These are phyloP conservation scores for Lyophyllum atratum DNA, from an alignment of 768 basidiomycete genomes.

Conservation along the genomic window DNA sequence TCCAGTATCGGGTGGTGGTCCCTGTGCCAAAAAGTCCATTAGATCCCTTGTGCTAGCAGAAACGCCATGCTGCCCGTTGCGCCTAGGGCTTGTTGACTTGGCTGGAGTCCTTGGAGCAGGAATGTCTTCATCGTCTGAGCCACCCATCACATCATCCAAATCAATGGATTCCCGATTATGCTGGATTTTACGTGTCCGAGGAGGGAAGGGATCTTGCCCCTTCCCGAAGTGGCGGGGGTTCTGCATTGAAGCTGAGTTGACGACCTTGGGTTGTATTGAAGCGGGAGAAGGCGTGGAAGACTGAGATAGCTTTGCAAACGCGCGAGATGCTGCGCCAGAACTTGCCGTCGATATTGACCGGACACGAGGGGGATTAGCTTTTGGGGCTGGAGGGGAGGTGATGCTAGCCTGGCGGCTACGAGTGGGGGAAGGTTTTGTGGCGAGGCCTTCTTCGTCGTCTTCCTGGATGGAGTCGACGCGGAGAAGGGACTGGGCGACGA, in stretches of 20 bases:
- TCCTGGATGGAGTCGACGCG: constrained; percentile 68
- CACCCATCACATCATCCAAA: constrained; percentile 74
- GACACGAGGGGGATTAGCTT: constrained; percentile 32
- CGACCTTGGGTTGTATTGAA: constrained; percentile 26
- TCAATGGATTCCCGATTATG: constrained; percentile 70
- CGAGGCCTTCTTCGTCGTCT: constrained; percentile 55
- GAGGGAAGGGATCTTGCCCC: constrained; percentile 39
- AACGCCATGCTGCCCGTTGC: constrained; percentile 26
- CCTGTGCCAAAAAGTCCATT: constrained; percentile 57
- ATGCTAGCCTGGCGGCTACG: constrained; percentile 51
- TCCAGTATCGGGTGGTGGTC: constrained; percentile 54
- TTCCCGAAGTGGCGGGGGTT: constrained; percentile 21
- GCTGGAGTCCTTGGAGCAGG: constrained; percentile 20
- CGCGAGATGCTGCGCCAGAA: constrained; percentile 22
- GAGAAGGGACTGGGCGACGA: constrained; percentile 46
- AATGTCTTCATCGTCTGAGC: constrained; percentile 61
- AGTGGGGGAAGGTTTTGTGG: constrained; percentile 29
- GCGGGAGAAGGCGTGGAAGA: constrained; percentile 32
- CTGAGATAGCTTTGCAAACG: constrained; percentile 28
- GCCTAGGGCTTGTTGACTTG: constrained; percentile 21
- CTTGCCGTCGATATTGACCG: constrained; percentile 45
- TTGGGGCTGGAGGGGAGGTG: constrained; percentile 38
- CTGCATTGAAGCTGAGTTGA: constrained; percentile 30
- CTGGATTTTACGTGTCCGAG: constrained; percentile 52
- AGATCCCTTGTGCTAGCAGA: constrained; percentile 53